Evolutionary conservation across 805 yeast genomes (phyloP), one percentile per base, ranked within the genome.

Genomic region (Blastobotrys parvus): DNA sequence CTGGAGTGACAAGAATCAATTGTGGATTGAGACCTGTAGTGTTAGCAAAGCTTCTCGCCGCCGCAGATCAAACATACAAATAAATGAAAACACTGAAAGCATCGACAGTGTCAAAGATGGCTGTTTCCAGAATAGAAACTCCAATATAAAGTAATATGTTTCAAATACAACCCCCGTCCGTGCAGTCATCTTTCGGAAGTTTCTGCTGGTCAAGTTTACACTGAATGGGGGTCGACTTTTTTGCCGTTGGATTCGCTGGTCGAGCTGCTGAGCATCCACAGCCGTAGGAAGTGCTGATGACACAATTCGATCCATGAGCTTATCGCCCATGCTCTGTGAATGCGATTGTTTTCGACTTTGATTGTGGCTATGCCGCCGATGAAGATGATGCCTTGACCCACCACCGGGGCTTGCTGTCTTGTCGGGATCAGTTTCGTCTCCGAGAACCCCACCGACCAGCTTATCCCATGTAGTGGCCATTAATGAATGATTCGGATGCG

Each of bases 251-350:
- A 35, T 5, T 19, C 38, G 17, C 18, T 20, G 32, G 19, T 34
- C 34, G 2, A 35, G 29, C 3, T 18, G 69, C 5, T 54, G 55
- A 18, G 69, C 69, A 17, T 69, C 61, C 16, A 73, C 72, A 2
- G 76, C 68, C 0, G 83, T 71, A 0, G 94, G 92, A 20, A 85
- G 65, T 1, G 88, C 82, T 79, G 84, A 76, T 18, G 78, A 67
- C 5, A 86, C 63, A 39, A 85, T 65, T 54, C 78, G 74, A 54
- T 87, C 95, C 50, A 86, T 72, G 43, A 86, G 61, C 43, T 79
- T 80, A 51, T 86, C 94, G 0, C 84, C 70, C 25, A 23, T 23
- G 17, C 19, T 32, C 18, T 13, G 13, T 5, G 19, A n/a, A n/a
- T n/a, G n/a, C n/a, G n/a, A n/a, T n/a, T n/a, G n/a, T n/a, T n/a